A percentile compares a stretch with the other conserved stretches of the same genome.
phyloP scores from a whole-genome alignment of 768 basidiomycete species.

The Termitomyces sp. region DNA sequence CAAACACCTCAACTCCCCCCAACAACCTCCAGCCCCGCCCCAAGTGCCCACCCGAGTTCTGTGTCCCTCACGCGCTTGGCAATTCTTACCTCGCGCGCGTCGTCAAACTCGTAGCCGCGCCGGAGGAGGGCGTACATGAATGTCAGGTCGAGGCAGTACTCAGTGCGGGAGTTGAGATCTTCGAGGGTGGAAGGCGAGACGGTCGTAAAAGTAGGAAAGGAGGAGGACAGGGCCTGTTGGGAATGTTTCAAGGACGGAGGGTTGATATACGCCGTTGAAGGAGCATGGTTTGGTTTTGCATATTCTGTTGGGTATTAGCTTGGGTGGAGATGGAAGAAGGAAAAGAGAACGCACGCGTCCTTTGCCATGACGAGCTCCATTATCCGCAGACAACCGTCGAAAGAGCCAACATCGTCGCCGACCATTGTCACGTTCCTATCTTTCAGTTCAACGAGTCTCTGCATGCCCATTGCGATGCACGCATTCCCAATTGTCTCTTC shows the following conservation, averaged over 20 bases:
- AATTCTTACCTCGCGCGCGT: conserved; percentile 62
- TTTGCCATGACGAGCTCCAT: conserved; percentile 92
- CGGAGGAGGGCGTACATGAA: conserved; percentile 90
- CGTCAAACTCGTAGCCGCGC: conserved; percentile 87
- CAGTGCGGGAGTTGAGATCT: conserved; percentile 81
- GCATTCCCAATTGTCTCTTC: conserved; percentile 57
- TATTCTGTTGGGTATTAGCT: not conserved
- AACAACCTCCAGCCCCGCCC: conserved; percentile 78
- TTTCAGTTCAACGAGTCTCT: conserved; percentile 60
- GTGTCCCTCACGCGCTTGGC: conserved; percentile 89
- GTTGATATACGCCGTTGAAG: conserved; percentile 72
- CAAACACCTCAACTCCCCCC: conserved; percentile 53
- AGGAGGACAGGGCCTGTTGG: too few relatives aligned
- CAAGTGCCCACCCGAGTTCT: too few relatives aligned
- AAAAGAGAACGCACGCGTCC: conserved; percentile 64
- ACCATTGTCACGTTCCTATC: conserved; percentile 75
- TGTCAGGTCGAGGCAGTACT: conserved; percentile 94
- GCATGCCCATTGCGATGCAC: conserved; percentile 72
- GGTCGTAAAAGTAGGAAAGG: conserved; percentile 42
- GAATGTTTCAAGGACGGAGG: conserved; percentile 23
- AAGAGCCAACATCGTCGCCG: conserved; percentile 78
- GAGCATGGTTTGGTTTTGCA: too few relatives aligned
- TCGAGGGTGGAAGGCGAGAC: conserved; percentile 51
- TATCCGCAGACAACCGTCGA: conserved; percentile 81
- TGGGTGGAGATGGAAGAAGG: not conserved